Percentiles rank a stretch among this genome's conserved stretches.
These are phyloP conservation scores for Paecilomyces fulvus DNA, from an alignment of 2,329 filamentous ascomycete species.

Conservation along the genomic window DNA sequence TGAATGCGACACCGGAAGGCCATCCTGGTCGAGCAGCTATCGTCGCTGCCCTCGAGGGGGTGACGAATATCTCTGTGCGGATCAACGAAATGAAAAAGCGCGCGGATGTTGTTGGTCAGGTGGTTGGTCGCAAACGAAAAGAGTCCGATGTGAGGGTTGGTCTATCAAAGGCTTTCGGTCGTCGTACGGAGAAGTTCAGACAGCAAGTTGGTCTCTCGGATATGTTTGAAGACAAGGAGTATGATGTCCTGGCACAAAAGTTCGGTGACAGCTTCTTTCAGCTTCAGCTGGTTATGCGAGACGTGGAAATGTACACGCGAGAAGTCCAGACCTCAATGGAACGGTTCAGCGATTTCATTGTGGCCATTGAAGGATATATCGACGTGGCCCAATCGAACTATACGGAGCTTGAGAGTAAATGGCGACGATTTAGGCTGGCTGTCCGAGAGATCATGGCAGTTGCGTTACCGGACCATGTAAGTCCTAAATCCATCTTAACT, in stretches of 20 bases:
- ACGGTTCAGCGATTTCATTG: constrained; percentile 70
- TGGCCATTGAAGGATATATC: constrained; percentile 76
- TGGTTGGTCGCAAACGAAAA: constrained; percentile 76
- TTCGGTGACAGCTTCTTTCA: constrained; percentile 90
- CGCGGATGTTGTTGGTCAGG: constrained; percentile 82
- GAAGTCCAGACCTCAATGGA: constrained; percentile 71
- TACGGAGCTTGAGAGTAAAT: constrained; percentile 85
- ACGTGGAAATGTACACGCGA: constrained; percentile 88
- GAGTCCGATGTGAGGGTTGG: constrained; percentile 81
- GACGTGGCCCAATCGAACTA: constrained; percentile 59
- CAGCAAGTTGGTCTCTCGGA: constrained; percentile 58
- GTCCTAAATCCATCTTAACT: constrained; percentile 7
- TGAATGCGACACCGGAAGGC: constrained; percentile 68
- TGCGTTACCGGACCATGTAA: constrained; percentile 73
- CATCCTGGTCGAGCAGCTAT: constrained; percentile 74
- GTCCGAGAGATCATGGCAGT: constrained; percentile 79
- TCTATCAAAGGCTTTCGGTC: constrained; percentile 80
- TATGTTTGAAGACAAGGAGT: constrained; percentile 70
- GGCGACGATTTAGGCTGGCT: constrained; percentile 81
- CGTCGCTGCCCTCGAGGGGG: constrained; percentile 62
- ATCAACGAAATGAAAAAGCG: constrained; percentile 97
- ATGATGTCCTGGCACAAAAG: constrained; percentile 70
- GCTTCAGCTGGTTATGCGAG: constrained; percentile 82
- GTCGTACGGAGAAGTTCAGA: constrained; percentile 77
- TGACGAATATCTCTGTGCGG: constrained; percentile 51